Conservation (phyloP, 768 basidiomycete species). For the Naematelia encephala region DNA sequence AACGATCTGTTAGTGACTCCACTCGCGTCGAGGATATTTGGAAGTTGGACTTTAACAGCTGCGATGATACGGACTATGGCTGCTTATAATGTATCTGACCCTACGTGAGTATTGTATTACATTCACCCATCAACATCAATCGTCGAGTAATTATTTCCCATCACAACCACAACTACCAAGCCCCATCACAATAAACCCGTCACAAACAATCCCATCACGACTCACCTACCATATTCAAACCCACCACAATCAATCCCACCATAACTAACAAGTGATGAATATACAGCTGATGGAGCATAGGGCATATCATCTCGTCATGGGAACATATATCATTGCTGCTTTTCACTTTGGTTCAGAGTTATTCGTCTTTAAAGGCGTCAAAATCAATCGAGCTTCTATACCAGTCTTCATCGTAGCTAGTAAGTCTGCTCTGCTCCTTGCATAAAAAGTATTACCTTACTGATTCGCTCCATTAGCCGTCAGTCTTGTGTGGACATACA, state of each 20-base stretch:
- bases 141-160: no score
- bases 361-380: constrained; percentile 74
- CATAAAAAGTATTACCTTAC: neutral
- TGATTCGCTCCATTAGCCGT: neutral
- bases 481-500: constrained; percentile 17
- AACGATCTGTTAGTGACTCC: constrained; percentile 62
- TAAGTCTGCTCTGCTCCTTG: constrained; percentile 54
- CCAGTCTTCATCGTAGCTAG: constrained; percentile 81
- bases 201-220: no score
- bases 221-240: no score
- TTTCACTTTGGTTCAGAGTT: constrained; percentile 84
- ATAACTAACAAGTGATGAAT: no score
- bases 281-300: neutral
- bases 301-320: constrained; percentile 79
- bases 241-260: no score
- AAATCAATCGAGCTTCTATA: constrained; percentile 60
- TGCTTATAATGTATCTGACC: constrained; percentile 80
- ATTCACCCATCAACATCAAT: no score
- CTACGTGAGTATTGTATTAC: constrained; percentile 59
- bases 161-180: no score
- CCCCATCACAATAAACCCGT: no score
- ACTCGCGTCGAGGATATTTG: constrained; percentile 85
- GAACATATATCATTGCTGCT: constrained; percentile 86
- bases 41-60: constrained; percentile 81
- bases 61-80: constrained; percentile 80